These are phyloP conservation scores for Ustilago loliicola DNA, from an alignment of 1,284 basidiomycete species.

Conservation along the genomic window DNA sequence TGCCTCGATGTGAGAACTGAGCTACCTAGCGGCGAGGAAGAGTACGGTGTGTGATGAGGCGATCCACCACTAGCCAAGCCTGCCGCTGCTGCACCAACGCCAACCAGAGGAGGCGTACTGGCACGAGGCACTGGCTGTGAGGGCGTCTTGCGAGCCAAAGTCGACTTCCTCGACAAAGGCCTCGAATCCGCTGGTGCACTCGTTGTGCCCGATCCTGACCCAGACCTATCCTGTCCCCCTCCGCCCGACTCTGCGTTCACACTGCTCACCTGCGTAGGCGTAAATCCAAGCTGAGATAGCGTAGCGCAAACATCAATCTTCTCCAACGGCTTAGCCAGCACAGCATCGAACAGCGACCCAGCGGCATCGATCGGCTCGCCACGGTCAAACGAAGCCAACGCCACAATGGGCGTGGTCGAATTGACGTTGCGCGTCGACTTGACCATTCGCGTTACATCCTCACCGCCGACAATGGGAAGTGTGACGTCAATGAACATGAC, in stretches of 20 bases:
- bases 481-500: slow-evolving; percentile 88
- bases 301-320: slow-evolving; percentile 58
- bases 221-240: slow-evolving; percentile 6
- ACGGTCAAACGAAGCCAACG: slow-evolving; percentile 74
- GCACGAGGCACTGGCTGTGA: slow-evolving; percentile 25
- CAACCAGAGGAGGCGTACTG: slow-evolving; percentile 27
- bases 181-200: slow-evolving; percentile 37
- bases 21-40: slow-evolving; percentile 44
- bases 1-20: slow-evolving; percentile 39
- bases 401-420: slow-evolving; percentile 87
- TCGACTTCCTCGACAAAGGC: slow-evolving; percentile 47
- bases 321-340: slow-evolving; percentile 63
- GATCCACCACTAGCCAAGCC: slow-evolving; percentile 14
- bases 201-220: slow-evolving; percentile 29
- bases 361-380: slow-evolving; percentile 58
- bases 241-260: slow-evolving; percentile 6
- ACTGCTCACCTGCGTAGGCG: slow-evolving; percentile 34
- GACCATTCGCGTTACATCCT: slow-evolving; percentile 91
- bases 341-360: slow-evolving; percentile 72
- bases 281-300: slow-evolving; percentile 56
- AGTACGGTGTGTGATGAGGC: slow-evolving; percentile 43
- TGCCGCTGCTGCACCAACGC: background rate
- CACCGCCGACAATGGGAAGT: slow-evolving; percentile 92
- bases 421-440: slow-evolving; percentile 95
- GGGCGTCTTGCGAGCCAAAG: slow-evolving; percentile 33